Percentiles rank a stretch among this genome's conserved stretches.
phyloP scores from a whole-genome alignment of 495 filamentous ascomycete species.

The Talaromyces ruber region DNA sequence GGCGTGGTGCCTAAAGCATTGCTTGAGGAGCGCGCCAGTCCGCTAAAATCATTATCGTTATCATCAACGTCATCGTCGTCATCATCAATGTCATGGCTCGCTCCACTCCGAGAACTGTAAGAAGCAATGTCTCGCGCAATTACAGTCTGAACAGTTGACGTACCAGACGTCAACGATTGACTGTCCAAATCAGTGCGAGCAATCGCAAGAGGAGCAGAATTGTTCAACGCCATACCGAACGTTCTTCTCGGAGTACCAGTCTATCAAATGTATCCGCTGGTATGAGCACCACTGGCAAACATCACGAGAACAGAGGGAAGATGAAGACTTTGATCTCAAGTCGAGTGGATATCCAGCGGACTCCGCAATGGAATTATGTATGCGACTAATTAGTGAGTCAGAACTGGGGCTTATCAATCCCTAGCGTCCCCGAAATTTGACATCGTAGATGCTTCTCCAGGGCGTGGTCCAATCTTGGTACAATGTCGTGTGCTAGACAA shows the following conservation, averaged over 20 bases:
- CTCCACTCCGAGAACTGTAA: constrained; percentile 11
- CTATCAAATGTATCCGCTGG: neutral
- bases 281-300: neutral
- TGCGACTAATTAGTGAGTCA: neutral
- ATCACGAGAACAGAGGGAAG: neutral
- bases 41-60: constrained; percentile 37
- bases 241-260: neutral
- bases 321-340: neutral
- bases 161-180: constrained; percentile 43
- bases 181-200: constrained; percentile 15
- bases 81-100: constrained; percentile 5
- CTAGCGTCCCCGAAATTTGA: neutral
- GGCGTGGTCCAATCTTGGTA: neutral
- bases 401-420: neutral
- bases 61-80: constrained; percentile 36
- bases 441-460: neutral
- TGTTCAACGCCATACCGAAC: constrained; percentile 13
- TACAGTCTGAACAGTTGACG: constrained; percentile 58
- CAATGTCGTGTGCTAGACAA: neutral
- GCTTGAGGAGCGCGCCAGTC: constrained; percentile 36
- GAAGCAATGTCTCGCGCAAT: constrained; percentile 64
- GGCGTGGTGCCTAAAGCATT: constrained; percentile 24
- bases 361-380: neutral
- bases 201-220: constrained; percentile 11
- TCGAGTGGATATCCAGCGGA: neutral